A percentile compares a stretch with the other conserved stretches of the same genome.
Conservation (phyloP, 2,329 filamentous ascomycete species). For the Cladobotryum mycophilum region DNA sequence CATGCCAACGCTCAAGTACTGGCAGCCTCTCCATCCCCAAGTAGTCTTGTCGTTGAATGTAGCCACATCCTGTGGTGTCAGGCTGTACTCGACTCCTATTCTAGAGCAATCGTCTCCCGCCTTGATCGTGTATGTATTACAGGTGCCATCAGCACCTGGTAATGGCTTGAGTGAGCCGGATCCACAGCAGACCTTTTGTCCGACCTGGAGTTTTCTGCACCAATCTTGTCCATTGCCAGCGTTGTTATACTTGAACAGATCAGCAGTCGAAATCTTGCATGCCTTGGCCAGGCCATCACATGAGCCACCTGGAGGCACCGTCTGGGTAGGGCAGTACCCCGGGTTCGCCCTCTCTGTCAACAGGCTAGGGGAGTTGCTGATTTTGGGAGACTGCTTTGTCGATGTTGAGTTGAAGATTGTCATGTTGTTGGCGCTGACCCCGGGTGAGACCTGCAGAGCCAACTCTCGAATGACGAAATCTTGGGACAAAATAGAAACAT, state of each 20-base stretch:
- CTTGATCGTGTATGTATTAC: slow-evolving; percentile 26
- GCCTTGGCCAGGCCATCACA: slow-evolving; percentile 30
- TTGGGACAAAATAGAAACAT: background rate
- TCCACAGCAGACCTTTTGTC: slow-evolving; percentile 33
- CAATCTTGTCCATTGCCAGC: slow-evolving; percentile 17
- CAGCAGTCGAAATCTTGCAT: slow-evolving; percentile 31
- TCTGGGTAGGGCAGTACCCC: background rate
- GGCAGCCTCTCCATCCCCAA: slow-evolving; percentile 20
- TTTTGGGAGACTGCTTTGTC: background rate
- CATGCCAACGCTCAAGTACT: slow-evolving; percentile 7
- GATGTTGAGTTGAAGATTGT: background rate
- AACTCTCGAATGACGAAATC: background rate
- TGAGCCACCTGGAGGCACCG: slow-evolving; percentile 24
- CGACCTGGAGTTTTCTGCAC: slow-evolving; percentile 26
- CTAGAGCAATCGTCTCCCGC: slow-evolving; percentile 26
- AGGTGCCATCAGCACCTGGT: slow-evolving; percentile 29
- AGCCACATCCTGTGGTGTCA: slow-evolving; percentile 15
- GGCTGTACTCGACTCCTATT: slow-evolving; percentile 20
- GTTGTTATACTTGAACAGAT: slow-evolving; percentile 36
- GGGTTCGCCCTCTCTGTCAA: too few relatives aligned
- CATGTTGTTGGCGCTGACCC: background rate
- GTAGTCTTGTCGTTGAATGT: slow-evolving; percentile 22
- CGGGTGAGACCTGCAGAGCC: background rate
- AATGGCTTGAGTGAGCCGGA: slow-evolving; percentile 28
- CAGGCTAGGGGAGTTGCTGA: background rate